These are phyloP conservation scores for Candida tropicalis DNA, from an alignment of 1,139 yeast genomes.

Conservation along the genomic window DNA sequence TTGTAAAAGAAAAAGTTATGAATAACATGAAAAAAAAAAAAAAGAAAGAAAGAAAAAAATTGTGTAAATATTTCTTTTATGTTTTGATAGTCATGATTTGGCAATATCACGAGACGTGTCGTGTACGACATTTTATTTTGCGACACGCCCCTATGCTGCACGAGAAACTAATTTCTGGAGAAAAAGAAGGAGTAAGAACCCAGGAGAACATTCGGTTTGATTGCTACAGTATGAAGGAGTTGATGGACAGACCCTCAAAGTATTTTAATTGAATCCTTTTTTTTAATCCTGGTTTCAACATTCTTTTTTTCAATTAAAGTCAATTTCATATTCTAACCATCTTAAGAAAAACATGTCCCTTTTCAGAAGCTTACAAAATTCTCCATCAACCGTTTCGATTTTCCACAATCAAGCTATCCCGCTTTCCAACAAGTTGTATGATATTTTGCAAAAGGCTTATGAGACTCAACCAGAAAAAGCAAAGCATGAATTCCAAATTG, in stretches of 20 bases:
- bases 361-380: constrained; percentile 46
- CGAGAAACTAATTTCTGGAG: too few relatives aligned
- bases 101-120: constrained; percentile 3
- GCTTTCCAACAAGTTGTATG: constrained; percentile 34
- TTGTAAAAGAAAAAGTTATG: neutral
- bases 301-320: neutral
- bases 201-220: neutral
- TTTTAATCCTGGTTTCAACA: neutral
- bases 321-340: neutral
- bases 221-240: neutral
- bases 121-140: neutral
- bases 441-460: constrained; percentile 36
- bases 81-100: neutral
- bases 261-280: too few relatives aligned
- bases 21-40: neutral
- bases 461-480: constrained; percentile 21
- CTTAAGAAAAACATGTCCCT: constrained; percentile 18
- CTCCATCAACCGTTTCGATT: constrained; percentile 47
- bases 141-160: constrained; percentile 1
- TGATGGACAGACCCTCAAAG: too few relatives aligned
- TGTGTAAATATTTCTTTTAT: constrained; percentile 1
- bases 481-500: constrained; percentile 32
- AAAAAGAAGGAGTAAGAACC: constrained; percentile 3
- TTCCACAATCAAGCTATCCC: constrained; percentile 45
- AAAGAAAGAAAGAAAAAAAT: neutral